Conservation (phyloP, 2,329 filamentous ascomycete species). For the Balansia obtecta region DNA sequence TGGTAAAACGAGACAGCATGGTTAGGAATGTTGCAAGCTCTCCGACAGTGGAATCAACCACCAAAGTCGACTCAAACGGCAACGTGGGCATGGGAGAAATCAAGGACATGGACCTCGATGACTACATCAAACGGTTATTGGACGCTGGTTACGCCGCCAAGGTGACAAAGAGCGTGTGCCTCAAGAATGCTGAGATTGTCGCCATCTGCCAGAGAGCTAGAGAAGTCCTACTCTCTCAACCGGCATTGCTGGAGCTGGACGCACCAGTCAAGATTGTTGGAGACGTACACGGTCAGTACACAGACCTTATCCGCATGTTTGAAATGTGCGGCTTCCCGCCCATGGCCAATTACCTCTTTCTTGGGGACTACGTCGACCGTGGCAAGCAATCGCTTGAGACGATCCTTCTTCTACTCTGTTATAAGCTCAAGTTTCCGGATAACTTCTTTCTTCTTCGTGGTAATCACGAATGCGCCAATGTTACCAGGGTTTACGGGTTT, state of each 20-base stretch:
- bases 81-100: constrained; percentile 78
- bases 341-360: constrained; percentile 80
- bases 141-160: constrained; percentile 95
- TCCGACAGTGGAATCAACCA: constrained; percentile 29
- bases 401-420: constrained; percentile 82
- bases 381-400: constrained; percentile 95
- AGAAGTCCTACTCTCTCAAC: constrained; percentile 83
- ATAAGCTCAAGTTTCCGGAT: constrained; percentile 94
- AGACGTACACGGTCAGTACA: constrained; percentile 94
- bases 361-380: constrained; percentile 92
- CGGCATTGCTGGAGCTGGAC: constrained; percentile 80
- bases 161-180: constrained; percentile 90
- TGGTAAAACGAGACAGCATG: constrained; percentile 66
- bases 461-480: constrained; percentile 94
- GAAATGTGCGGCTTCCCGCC: constrained; percentile 98
- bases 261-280: constrained; percentile 97
- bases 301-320: constrained; percentile 90
- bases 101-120: constrained; percentile 87
- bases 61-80: constrained; percentile 29
- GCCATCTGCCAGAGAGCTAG: constrained; percentile 83
- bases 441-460: constrained; percentile 94
- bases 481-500: constrained; percentile 91
- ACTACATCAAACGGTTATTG: constrained; percentile 88
- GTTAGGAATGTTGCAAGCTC: constrained; percentile 49
- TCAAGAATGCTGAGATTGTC: constrained; percentile 95